Evolutionary conservation across 225 moss, liverwort and hornwort species (phyloP).

Genomic region (Physcomitrellopsis africana): DNA sequence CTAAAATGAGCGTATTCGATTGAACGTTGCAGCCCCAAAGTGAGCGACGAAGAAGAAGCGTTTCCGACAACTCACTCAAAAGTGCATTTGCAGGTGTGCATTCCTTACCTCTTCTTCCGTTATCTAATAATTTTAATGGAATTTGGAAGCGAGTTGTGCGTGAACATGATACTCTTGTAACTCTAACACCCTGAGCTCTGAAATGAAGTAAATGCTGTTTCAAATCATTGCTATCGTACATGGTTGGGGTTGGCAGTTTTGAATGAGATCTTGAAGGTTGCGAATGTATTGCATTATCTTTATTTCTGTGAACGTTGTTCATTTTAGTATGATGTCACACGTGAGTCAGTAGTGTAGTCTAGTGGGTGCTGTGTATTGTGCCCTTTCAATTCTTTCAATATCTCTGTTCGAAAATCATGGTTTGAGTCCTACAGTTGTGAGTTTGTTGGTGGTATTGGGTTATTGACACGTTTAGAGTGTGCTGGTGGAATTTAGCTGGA

Average conservation of each 20-base stretch:
- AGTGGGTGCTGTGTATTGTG: background rate
- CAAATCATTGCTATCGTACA: too few relatives aligned
- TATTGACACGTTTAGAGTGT: slow-evolving; percentile 12
- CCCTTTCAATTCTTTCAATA: background rate
- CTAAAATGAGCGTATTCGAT: slow-evolving; percentile 4
- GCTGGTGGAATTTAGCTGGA: slow-evolving; percentile 55
- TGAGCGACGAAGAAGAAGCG: slow-evolving; percentile 50
- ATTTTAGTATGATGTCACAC: background rate
- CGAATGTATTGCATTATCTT: too few relatives aligned
- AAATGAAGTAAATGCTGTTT: too few relatives aligned
- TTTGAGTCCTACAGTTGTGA: background rate
- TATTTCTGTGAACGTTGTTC: background rate
- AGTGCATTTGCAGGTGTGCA: slow-evolving; percentile 62
- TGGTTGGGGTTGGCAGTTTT: too few relatives aligned
- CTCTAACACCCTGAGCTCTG: too few relatives aligned
- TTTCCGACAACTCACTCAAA: slow-evolving; percentile 62
- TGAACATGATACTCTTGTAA: too few relatives aligned
- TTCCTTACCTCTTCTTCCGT: background rate
- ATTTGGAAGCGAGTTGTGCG: background rate
- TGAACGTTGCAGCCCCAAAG: slow-evolving; percentile 44
- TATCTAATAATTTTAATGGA: background rate
- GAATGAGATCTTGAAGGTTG: too few relatives aligned
- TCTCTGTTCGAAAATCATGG: background rate
- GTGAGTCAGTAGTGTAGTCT: background rate
- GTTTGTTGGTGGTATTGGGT: background rate